Evolutionary conservation across 2,329 filamentous ascomycete genomes (phyloP), one percentile per base, ranked within the genome.

Genomic region (Penicillium hesseltinei): DNA sequence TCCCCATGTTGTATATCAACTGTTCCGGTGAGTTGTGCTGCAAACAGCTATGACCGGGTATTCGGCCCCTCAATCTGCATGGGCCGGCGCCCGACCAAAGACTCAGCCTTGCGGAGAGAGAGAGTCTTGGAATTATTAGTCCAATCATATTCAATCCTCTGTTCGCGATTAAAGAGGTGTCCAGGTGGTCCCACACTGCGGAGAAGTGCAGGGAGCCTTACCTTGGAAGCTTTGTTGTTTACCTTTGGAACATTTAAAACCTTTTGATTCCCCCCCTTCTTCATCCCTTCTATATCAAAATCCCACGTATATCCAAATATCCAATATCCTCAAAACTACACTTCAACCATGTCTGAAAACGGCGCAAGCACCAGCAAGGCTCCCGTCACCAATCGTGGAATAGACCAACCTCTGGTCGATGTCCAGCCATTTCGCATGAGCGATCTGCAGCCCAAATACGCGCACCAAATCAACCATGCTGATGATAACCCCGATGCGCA

Each of bases 401-500:
- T 56, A 29, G 38, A 56, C 11, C 82, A 71, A 42, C 77, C 77
- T 40, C 76, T 85, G 67, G 88, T 92, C 77, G 75, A 80, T 4
- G 92, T 97, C 47, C 84, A 92, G 71, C 92, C 91, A 23, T 91
- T 93, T 17, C 85, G 86, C 59, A 82, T 87, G 67, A 90, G 92
- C 65, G 93, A 97, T 70, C 82, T 97, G 11, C 92, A 96, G 78
- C 87, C 87, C 56, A 90, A 84, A 71, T 94, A 94, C 74, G 91
- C 91, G 82, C 86, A 61, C 78, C 80, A 47, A 81, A 90, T 63
- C 54, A 73, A 51, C 80, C 80, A 84, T 64, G 80, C 83, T 29
- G 82, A 85, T 63, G 83, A 85, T 51, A 87, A 94, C 64, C 84
- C 84, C 33, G 84, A 84, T 62, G 83, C 85, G 50, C 86, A 92